Percentiles rank a stretch among this genome's conserved stretches.
phyloP scores from a whole-genome alignment of 139 green algal genomes.

The Limnomonas spitsbergensis region DNA sequence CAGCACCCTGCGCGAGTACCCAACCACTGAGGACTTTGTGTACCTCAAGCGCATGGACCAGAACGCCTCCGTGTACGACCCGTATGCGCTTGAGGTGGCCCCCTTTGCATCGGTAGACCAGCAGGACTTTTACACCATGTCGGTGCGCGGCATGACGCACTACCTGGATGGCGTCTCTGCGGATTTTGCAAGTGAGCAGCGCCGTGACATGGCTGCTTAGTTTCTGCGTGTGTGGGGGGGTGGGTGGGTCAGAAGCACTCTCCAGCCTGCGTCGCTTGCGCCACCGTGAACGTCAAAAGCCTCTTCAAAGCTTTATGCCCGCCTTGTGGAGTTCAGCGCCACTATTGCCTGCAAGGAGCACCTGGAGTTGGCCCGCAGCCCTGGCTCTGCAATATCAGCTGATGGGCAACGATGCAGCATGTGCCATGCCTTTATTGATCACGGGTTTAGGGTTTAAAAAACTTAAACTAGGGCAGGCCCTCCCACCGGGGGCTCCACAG shows the following conservation, averaged over 20 bases:
- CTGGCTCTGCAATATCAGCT: too few relatives aligned
- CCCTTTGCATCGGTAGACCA: conserved; percentile 38
- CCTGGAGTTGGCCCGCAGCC: too few relatives aligned
- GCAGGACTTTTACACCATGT: conserved; percentile 79
- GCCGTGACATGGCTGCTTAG: background rate
- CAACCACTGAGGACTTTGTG: conserved; percentile 71
- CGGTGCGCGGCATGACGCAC: conserved; percentile 68
- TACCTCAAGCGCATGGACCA: conserved; percentile 59
- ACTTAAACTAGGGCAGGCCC: too few relatives aligned
- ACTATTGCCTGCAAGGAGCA: too few relatives aligned
- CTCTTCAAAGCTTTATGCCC: too few relatives aligned
- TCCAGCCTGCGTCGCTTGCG: background rate
- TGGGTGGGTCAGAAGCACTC: background rate
- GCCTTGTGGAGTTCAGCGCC: too few relatives aligned
- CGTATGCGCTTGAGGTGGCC: conserved; percentile 72
- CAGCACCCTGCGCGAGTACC: conserved; percentile 56
- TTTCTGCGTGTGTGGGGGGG: background rate
- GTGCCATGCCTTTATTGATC: too few relatives aligned
- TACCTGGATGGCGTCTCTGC: conserved; percentile 55
- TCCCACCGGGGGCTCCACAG: too few relatives aligned
- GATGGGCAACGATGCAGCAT: too few relatives aligned
- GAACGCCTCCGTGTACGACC: conserved; percentile 66
- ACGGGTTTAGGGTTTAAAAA: too few relatives aligned
- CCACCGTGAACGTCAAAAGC: too few relatives aligned
- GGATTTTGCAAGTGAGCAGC: conserved; percentile 70